Conservation (phyloP, 495 filamentous ascomycete species). For the Diplogelasinospora grovesii region DNA sequence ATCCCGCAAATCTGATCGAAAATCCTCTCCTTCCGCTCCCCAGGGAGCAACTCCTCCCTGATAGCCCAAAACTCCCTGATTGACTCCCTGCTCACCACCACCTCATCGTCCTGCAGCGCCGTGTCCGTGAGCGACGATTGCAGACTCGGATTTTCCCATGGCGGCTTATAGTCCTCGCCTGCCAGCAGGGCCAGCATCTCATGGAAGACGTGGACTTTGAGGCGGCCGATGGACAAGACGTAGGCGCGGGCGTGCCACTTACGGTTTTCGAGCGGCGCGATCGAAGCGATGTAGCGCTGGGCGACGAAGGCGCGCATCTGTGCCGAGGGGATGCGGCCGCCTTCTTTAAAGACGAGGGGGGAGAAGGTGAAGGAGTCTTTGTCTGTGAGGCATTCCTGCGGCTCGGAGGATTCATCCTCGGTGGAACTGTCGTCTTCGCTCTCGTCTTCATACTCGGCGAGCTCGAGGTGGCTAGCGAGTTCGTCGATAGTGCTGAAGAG, state of each 20-base stretch:
- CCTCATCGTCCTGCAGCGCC: slow-evolving; percentile 54
- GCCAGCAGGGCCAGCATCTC: slow-evolving; percentile 75
- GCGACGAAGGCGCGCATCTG: slow-evolving; percentile 67
- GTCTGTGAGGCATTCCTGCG: background rate
- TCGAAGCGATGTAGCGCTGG: slow-evolving; percentile 65
- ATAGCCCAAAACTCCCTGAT: slow-evolving; percentile 62
- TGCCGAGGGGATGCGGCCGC: slow-evolving; percentile 56
- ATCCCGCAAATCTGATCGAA: slow-evolving; percentile 54
- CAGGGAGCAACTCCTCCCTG: slow-evolving; percentile 29
- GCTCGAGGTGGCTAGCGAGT: slow-evolving; percentile 60
- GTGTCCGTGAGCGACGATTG: slow-evolving; percentile 62
- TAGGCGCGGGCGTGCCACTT: slow-evolving; percentile 81
- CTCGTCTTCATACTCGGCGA: slow-evolving; percentile 45
- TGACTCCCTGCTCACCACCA: slow-evolving; percentile 23
- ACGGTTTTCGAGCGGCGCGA: slow-evolving; percentile 55
- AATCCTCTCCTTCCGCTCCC: slow-evolving; percentile 41
- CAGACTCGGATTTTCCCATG: slow-evolving; percentile 16
- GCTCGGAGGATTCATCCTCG: slow-evolving; percentile 5
- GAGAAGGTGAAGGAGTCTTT: slow-evolving; percentile 8
- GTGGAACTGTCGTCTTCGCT: slow-evolving; percentile 8
- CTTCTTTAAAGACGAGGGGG: slow-evolving; percentile 15
- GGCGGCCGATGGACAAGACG: slow-evolving; percentile 58
- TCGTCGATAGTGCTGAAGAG: slow-evolving; percentile 65
- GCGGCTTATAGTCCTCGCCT: slow-evolving; percentile 47
- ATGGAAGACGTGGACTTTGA: slow-evolving; percentile 65